A percentile compares a stretch with the other conserved stretches of the same genome.
Evolutionary conservation across 2,329 filamentous ascomycete genomes (phyloP).

Genomic region (Ceratocystis cubensis): DNA sequence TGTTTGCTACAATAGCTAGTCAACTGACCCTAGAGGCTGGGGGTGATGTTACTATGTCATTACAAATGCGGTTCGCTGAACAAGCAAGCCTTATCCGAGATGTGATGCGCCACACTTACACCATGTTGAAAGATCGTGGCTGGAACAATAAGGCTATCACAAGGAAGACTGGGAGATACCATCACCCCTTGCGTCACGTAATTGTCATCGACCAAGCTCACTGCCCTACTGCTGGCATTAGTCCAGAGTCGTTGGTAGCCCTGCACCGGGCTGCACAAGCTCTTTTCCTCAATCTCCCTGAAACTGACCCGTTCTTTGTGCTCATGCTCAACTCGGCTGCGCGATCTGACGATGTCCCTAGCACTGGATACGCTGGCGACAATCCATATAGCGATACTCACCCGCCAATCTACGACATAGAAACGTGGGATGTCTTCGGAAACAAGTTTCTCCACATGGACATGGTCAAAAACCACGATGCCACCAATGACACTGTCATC

Average conservation of each 20-base stretch:
- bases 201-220: conserved; percentile 13
- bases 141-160: conserved; percentile 13
- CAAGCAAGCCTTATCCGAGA: conserved; percentile 4
- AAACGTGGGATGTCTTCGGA: conserved; percentile 13
- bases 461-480: conserved; percentile 6
- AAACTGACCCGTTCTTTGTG: conserved; percentile 17
- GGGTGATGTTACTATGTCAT: not conserved
- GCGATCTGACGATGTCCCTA: not conserved
- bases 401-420: conserved; percentile 16
- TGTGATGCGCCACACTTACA: not conserved
- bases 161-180: not conserved
- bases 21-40: not conserved
- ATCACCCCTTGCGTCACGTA: conserved; percentile 9
- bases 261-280: conserved; percentile 19
- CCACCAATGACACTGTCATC: not conserved
- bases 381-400: conserved; percentile 14
- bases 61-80: conserved; percentile 1
- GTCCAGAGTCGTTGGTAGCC: conserved; percentile 10
- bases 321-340: not conserved
- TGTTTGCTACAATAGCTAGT: conserved; percentile 14
- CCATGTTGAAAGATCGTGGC: not conserved
- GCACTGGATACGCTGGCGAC: not conserved
- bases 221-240: conserved; percentile 8
- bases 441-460: conserved; percentile 2
- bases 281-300: conserved; percentile 10